Percentiles rank a stretch among this genome's conserved stretches.
Conservation (phyloP, 108 stramenopile genomes). For the Stephanodiscus minutulus region DNA sequence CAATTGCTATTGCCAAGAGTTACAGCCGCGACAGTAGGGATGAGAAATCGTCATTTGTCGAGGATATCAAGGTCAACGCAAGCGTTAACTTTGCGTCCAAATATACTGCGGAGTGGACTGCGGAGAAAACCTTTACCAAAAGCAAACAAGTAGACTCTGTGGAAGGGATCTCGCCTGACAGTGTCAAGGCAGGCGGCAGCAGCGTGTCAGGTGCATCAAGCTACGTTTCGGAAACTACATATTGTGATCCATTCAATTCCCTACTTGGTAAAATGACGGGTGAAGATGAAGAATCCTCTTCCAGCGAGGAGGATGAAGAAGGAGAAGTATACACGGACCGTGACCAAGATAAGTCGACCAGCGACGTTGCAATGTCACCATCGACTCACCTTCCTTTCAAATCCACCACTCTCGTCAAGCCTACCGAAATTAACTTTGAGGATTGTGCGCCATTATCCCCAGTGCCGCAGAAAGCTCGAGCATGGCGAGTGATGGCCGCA, state of each 20-base stretch:
- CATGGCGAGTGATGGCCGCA: constrained; percentile 69
- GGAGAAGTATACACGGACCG: neutral
- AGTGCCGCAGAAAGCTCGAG: constrained; percentile 50
- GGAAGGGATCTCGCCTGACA: constrained; percentile 1
- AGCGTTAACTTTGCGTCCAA: constrained; percentile 20
- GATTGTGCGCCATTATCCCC: constrained; percentile 28
- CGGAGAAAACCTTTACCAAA: neutral
- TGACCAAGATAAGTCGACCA: constrained; percentile 17
- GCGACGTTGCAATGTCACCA: neutral
- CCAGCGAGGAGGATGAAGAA: constrained; percentile 13
- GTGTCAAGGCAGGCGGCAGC: neutral
- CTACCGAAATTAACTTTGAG: constrained; percentile 41
- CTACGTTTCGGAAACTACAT: constrained; percentile 39
- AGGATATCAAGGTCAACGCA: neutral
- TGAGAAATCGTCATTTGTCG: neutral
- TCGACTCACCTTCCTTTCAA: constrained; percentile 30
- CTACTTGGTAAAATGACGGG: constrained; percentile 33
- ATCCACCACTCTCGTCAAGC: constrained; percentile 30
- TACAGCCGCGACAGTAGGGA: constrained; percentile 34
- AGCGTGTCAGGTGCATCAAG: constrained; percentile 22
- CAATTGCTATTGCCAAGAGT: constrained; percentile 43
- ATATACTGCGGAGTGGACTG: neutral
- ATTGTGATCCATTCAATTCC: constrained; percentile 40
- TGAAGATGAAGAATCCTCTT: constrained; percentile 21
- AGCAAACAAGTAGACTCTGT: neutral